Evolutionary conservation across 225 moss, liverwort and hornwort species (phyloP).

Genomic region (Pseudisothecium myosuroides): DNA sequence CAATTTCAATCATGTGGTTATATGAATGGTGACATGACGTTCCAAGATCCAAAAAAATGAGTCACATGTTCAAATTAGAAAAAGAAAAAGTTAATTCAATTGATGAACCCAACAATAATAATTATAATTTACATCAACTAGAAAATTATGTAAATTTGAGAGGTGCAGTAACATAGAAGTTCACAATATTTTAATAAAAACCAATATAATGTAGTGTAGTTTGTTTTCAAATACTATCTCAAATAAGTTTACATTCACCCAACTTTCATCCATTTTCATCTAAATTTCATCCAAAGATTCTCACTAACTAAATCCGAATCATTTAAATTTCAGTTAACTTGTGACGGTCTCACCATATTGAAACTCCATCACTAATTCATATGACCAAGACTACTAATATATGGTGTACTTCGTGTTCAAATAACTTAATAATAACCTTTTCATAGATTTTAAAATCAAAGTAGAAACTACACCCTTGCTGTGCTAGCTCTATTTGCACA

Average conservation of each 20-base stretch:
- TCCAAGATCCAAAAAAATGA: not conserved
- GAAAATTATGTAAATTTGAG: no score
- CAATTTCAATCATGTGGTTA: not conserved
- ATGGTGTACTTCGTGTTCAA: not conserved
- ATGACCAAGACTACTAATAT: not conserved
- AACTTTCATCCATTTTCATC: not conserved
- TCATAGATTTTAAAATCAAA: not conserved
- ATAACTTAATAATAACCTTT: not conserved
- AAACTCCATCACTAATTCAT: no score
- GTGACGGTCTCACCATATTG: not conserved
- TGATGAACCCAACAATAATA: not conserved
- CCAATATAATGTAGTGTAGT: not conserved
- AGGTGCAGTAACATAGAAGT: not conserved
- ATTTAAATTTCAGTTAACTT: not conserved
- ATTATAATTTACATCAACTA: not conserved
- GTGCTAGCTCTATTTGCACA: no score
- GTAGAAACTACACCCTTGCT: no score
- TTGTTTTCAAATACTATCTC: not conserved
- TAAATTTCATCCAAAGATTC: no score
- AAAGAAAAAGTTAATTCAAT: not conserved
- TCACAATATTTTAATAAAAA: not conserved
- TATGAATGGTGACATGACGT: not conserved
- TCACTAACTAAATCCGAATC: fast-evolving
- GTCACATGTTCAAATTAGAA: fast-evolving
- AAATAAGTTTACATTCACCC: not conserved